Percentiles rank a stretch among this genome's conserved stretches.
These are phyloP conservation scores for Clarireedia homoeocarpa DNA, from an alignment of 2,329 filamentous ascomycete genomes.

Conservation along the genomic window DNA sequence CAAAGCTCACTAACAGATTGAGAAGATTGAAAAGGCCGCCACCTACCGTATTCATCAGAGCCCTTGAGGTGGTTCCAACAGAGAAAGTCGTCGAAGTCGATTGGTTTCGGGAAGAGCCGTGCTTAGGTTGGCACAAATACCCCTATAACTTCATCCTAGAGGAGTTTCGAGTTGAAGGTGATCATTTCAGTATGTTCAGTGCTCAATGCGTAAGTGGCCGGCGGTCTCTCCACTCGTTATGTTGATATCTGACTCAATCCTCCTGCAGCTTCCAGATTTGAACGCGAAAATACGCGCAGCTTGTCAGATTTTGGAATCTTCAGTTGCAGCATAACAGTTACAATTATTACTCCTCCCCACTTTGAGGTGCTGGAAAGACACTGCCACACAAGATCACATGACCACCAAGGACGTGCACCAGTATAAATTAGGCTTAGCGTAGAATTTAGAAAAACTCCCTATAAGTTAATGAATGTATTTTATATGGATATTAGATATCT, in stretches of 20 bases:
- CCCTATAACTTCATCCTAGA: constrained; percentile 1
- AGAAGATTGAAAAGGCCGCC: background rate
- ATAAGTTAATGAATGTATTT: no score
- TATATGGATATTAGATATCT: no score
- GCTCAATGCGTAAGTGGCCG: background rate
- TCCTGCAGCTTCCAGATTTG: background rate
- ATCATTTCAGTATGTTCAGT: constrained; percentile 7
- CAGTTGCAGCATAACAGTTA: no score
- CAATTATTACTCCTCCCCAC: no score
- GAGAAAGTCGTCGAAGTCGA: constrained; percentile 6
- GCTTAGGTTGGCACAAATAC: constrained; percentile 3
- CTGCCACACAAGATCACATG: no score
- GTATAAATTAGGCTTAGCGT: no score
- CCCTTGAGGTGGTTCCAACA: background rate
- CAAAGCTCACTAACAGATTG: background rate
- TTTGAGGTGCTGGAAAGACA: no score
- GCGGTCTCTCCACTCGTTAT: no score
- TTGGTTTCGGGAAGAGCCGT: constrained; percentile 2
- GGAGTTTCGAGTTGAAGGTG: constrained; percentile 2
- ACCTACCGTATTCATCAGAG: constrained; percentile 1
- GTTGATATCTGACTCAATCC: no score
- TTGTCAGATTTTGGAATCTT: no score
- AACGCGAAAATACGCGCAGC: background rate
- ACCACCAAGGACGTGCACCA: no score
- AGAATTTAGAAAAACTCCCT: no score